Percentiles rank a stretch among this genome's conserved stretches.
These are phyloP conservation scores for Pisolithus thermaeus DNA, from an alignment of 1,284 basidiomycete species.

Conservation along the genomic window DNA sequence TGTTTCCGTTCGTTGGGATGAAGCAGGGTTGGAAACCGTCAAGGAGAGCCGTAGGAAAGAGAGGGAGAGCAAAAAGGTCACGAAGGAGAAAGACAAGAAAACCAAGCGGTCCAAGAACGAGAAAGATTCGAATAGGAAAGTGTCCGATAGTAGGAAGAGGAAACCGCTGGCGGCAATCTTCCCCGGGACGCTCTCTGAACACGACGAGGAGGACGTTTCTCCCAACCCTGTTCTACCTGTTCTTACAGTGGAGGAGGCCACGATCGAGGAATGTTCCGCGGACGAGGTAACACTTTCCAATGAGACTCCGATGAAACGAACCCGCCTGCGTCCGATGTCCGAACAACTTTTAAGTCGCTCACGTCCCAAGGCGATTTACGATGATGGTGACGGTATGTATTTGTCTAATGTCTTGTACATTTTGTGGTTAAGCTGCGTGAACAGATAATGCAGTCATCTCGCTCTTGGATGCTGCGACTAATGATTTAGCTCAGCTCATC, in stretches of 20 bases:
- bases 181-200: constrained; percentile 29
- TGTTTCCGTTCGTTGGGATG: constrained; percentile 57
- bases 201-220: constrained; percentile 7
- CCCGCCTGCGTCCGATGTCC: constrained; percentile 52
- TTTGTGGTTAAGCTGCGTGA: constrained; percentile 8
- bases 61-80: constrained; percentile 23
- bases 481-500: constrained; percentile 71
- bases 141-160: constrained; percentile 40
- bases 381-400: constrained; percentile 41
- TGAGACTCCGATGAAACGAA: constrained; percentile 48
- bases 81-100: constrained; percentile 17
- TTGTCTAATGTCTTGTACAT: not conserved
- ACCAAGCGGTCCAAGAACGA: constrained; percentile 26
- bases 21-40: constrained; percentile 49
- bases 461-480: constrained; percentile 67
- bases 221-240: constrained; percentile 28
- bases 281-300: constrained; percentile 19
- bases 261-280: constrained; percentile 41
- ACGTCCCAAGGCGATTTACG: constrained; percentile 47
- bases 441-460: constrained; percentile 50
- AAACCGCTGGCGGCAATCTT: constrained; percentile 47
- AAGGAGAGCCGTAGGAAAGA: constrained; percentile 47
- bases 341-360: constrained; percentile 53
- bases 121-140: constrained; percentile 19
- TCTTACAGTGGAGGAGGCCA: constrained; percentile 47